Base-by-base conservation (phyloP, 2,329 filamentous ascomycete genomes). In the Orbilia brochopaga region DNA sequence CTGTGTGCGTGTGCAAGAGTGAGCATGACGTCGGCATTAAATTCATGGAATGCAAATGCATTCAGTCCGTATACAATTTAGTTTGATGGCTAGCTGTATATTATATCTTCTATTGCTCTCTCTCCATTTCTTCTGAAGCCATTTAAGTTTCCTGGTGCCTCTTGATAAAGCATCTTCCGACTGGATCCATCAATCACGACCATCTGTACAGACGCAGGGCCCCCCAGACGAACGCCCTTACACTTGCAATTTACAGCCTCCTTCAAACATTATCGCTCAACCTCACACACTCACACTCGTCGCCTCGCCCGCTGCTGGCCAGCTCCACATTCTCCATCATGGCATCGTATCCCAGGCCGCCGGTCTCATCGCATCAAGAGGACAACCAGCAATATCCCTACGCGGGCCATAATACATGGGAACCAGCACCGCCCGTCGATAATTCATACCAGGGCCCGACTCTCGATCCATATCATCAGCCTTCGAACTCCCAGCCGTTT, bases 181-280 rank as follows among this genome's bases (percentile, higher is more conserved):
- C n/a, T n/a, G n/a, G n/a, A n/a, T n/a, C n/a, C n/a, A n/a, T 44
- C 35, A 37, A 44, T 44, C 40, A 13, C 40, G 40, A 37, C 35
- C 35, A 7, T 37, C 7, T 37, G 35, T 15, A 37, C n/a, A n/a
- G n/a, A n/a, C n/a, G n/a, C n/a, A n/a, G n/a, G n/a, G n/a, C n/a
- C n/a, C n/a, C n/a, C n/a, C n/a, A n/a, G n/a, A n/a, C n/a, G n/a
- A n/a, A n/a, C n/a, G n/a, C n/a, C n/a, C n/a, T n/a, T n/a, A n/a
- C n/a, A n/a, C n/a, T n/a, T n/a, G n/a, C n/a, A n/a, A n/a, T n/a
- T n/a, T n/a, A n/a, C n/a, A n/a, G n/a, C 13, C 3, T 42, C 11
- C 13, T 17, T 13, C 11, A 4, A 3, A 5, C 11, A 17, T 17
- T 15, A 4, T 15, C 37, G 15, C 11, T 17, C 37, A 5, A 5